Evolutionary conservation across 257 asterid species (phyloP).

Genomic region (Eucommia ulmoides): DNA sequence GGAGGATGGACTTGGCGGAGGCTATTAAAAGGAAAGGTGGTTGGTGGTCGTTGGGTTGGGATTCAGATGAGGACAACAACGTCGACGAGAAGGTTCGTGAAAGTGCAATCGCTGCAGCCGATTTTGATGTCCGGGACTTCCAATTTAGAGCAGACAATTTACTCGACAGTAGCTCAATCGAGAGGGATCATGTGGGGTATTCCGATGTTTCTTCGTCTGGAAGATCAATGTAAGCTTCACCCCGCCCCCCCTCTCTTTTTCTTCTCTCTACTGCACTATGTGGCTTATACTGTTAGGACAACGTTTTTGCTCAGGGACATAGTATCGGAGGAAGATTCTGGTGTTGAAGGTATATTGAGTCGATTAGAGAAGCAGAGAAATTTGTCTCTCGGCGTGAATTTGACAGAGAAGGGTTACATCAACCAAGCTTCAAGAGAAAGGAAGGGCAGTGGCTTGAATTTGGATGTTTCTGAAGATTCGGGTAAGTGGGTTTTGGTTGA

Average conservation of each 20-base stretch:
- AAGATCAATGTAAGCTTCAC: slow-evolving; percentile 54
- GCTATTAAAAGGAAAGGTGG: slow-evolving; percentile 67
- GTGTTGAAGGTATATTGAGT: slow-evolving; percentile 64
- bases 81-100: slow-evolving; percentile 18
- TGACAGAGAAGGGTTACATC: slow-evolving; percentile 22
- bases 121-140: slow-evolving; percentile 36
- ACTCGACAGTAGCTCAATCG: slow-evolving; percentile 26
- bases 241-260: too few species aligned
- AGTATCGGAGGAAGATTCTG: slow-evolving; percentile 37
- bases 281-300: neutral
- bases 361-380: slow-evolving; percentile 75
- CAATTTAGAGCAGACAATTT: slow-evolving; percentile 30
- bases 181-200: slow-evolving; percentile 11
- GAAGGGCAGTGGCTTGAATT: slow-evolving; percentile 15
- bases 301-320: slow-evolving; percentile 33
- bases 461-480: slow-evolving; percentile 17
- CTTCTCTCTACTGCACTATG: too few species aligned
- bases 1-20: slow-evolving; percentile 73
- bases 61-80: slow-evolving; percentile 24
- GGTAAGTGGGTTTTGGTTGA: slow-evolving; percentile 21
- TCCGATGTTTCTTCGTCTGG: slow-evolving; percentile 20
- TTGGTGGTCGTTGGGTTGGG: slow-evolving; percentile 90
- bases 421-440: slow-evolving; percentile 22
- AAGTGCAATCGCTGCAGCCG: slow-evolving; percentile 10
- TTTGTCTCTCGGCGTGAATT: slow-evolving; percentile 31